These are phyloP conservation scores for Plasmodium malariae DNA, from an alignment of 169 alveolate species.

Conservation along the genomic window DNA sequence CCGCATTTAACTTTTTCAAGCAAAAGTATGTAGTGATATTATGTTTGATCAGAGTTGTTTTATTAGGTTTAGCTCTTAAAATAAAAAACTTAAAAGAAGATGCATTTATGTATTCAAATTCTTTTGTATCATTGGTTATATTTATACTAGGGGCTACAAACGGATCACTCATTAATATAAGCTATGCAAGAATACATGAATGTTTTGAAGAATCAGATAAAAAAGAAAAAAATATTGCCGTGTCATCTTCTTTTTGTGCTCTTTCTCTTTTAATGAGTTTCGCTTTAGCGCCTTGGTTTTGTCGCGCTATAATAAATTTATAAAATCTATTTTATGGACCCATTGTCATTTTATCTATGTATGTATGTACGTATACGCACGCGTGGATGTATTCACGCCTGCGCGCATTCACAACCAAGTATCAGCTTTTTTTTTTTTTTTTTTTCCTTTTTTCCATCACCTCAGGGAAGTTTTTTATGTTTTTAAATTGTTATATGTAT, in stretches of 20 bases:
- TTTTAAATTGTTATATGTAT: not conserved
- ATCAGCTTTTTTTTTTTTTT: not conserved
- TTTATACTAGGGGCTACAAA: slow-evolving; percentile 47
- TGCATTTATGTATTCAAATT: slow-evolving; percentile 9
- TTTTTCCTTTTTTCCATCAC: not conserved
- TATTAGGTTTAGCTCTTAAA: slow-evolving; percentile 5
- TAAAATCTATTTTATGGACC: not conserved
- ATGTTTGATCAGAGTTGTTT: slow-evolving; percentile 14
- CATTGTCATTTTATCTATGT: not conserved
- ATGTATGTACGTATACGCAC: not conserved
- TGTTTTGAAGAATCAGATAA: slow-evolving; percentile 36
- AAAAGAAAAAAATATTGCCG: slow-evolving; percentile 38
- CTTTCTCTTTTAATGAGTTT: slow-evolving; percentile 38
- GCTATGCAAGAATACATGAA: slow-evolving; percentile 46
- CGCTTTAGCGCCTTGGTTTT: slow-evolving; percentile 70
- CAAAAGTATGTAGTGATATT: slow-evolving; percentile 29
- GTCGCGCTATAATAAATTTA: slow-evolving; percentile 3
- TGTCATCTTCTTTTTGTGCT: slow-evolving; percentile 67
- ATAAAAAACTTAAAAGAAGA: slow-evolving; percentile 19
- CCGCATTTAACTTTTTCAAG: slow-evolving; percentile 22
- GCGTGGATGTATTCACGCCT: not conserved
- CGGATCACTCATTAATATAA: slow-evolving; percentile 27
- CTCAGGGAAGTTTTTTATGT: no score
- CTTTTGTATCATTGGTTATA: slow-evolving; percentile 16
- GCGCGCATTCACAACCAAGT: no score